phyloP scores from a whole-genome alignment of 441 rosid genomes.

The Adansonia gregorii region DNA sequence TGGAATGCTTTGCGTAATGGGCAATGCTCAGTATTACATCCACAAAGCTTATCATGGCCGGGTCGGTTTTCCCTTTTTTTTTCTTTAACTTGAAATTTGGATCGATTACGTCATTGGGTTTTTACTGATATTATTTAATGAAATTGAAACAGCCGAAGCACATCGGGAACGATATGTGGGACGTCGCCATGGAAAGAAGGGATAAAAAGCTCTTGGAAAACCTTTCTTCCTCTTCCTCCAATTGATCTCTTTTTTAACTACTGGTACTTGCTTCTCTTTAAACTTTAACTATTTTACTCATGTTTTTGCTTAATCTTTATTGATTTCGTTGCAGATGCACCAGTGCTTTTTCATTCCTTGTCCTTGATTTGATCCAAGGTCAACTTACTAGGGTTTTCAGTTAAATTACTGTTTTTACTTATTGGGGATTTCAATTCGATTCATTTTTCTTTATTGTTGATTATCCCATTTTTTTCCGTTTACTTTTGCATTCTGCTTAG shows the following conservation, averaged over 20 bases:
- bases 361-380: constrained; percentile 10
- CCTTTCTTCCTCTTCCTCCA: constrained; percentile 51
- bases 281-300: neutral
- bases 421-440: neutral
- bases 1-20: constrained; percentile 84
- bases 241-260: constrained; percentile 27
- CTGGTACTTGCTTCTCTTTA: neutral
- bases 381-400: constrained; percentile 12
- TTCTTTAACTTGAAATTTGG: neutral
- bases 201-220: constrained; percentile 81
- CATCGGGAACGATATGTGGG: constrained; percentile 92
- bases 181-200: constrained; percentile 93
- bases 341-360: neutral
- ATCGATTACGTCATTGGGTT: constrained; percentile 5
- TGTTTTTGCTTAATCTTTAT: neutral
- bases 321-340: neutral
- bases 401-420: neutral
- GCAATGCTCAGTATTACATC: constrained; percentile 84
- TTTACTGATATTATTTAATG: neutral
- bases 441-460: neutral
- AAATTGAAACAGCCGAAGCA: constrained; percentile 76
- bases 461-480: neutral
- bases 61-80: constrained; percentile 37
- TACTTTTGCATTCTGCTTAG: neutral
- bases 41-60: constrained; percentile 93